Evolutionary conservation across 306 rosid species (phyloP), one percentile per base, ranked within the genome.

Genomic region (Lotus japonicus): DNA sequence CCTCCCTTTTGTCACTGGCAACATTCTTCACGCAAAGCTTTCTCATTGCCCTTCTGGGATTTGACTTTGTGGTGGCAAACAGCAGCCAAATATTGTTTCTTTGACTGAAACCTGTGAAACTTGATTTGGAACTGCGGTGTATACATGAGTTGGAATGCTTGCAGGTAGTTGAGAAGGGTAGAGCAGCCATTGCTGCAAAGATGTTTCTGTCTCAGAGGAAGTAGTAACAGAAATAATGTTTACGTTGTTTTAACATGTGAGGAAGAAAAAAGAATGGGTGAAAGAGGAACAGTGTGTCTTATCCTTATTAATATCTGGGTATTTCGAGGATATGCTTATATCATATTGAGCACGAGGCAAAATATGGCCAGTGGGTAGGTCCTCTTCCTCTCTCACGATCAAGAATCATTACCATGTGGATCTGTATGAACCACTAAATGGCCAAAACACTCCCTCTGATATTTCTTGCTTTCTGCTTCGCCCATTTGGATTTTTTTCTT

Each of bases 11-110:
- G 75, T 86, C 75, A 8, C 82, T 84, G 52, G 80, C 75, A 63
- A 76, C 74, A 71, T 68, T 86, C 78, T 68, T 84, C 59, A 77
- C 85, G 2, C 38, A 44, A 11, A 86, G 78, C 53, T 67, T 81
- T 79, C 81, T 79, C 52, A 71, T 68, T 62, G 63, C 19, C 68
- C 56, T 54, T 21, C 66, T 38, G 64, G 84, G 71, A 50, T 69
- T 58, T 36, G 76, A 64, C 39, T 78, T 81, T 70, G 46, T 70
- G 75, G 58, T 39, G 57, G 69, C 57, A 58, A 79, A 70, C 41
- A 77, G 18, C 59, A 70, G 71, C 70, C 76, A 70, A 70, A 59
- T 48, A 64, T 55, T 55, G 63, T 62, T 59, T 58, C 71, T 53
- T 71, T 9, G 84, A 51, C 11, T 31, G 78, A 75, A 76, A 36